phyloP scores from a whole-genome alignment of 1,139 yeast genomes.

The Saccharomycopsis hybrid region DNA sequence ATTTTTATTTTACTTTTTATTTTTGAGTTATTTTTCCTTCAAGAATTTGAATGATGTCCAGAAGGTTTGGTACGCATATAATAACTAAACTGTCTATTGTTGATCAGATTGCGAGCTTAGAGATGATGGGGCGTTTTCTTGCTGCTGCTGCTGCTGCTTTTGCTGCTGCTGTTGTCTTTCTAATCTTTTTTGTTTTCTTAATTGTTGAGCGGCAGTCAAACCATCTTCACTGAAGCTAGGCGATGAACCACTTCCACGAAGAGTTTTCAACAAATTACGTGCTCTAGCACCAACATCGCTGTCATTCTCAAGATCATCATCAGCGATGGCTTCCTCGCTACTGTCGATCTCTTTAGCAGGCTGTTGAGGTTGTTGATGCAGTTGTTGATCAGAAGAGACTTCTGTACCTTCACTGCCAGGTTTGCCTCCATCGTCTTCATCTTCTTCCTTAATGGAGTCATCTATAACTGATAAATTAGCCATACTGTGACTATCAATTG shows the following conservation, averaged over 20 bases:
- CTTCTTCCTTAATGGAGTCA: conserved; percentile 18
- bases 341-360: no score
- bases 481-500: not conserved
- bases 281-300: conserved; percentile 55
- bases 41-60: no score
- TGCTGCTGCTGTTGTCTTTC: conserved; percentile 23
- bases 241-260: conserved; percentile 36
- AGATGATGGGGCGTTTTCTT: no score
- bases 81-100: no score
- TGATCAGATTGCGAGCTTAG: no score
- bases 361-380: conserved; percentile 5
- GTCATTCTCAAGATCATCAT: conserved; percentile 18
- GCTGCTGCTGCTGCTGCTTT: no score
- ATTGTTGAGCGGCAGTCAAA: conserved; percentile 25
- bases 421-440: not conserved
- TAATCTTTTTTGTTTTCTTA: conserved; percentile 27
- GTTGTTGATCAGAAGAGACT: conserved; percentile 2
- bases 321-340: conserved; percentile 3
- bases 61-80: no score
- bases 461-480: conserved; percentile 20
- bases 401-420: no score
- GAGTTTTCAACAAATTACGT: conserved; percentile 49
- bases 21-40: no score
- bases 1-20: conserved; percentile 2
- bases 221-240: conserved; percentile 22